Base-by-base conservation (phyloP, 306 rosid species). In the Herpetospermum pedunculosum region DNA sequence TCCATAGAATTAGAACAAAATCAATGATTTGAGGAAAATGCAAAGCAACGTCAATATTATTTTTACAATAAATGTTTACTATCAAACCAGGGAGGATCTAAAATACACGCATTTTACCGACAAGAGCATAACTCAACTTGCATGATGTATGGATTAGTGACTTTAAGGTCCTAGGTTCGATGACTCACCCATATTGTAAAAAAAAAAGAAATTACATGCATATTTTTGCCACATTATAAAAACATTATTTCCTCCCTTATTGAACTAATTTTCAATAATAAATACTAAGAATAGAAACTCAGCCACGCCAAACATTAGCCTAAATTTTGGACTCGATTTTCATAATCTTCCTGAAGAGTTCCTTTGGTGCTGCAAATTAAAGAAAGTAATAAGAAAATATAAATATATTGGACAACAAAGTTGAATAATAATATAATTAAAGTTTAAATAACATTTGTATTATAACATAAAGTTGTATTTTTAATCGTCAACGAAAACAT, bases 351-450 rank as follows among this genome's bases (percentile, higher is more conserved):
- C 85, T 79, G 14, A 88, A 84, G 73, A 85, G 76, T 58, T 85
- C 84, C 84, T 86, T 89, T 23, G 89, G 87, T 16, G 94, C 91
- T 89, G 89, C 75, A 73, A 60, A 30, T 52, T 9, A 30, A 57
- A n/a, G n/a, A n/a, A n/a, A 59, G 5, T 23, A 43, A 35, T 4
- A 40, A 40, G 11, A 11, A 13, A 19, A 65, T 65, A 5, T n/a
- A 21, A 26, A 23, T 4, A 38, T 19, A 65, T 65, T 65, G 32
- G 10, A 13, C 0, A 65, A 40, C 29, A n/a, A 35, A 64, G 3
- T 49, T 19, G 13, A 65, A 52, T 18, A 3, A 54, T 29, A 21
- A 48, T n/a, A 30, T 13, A 43, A 43, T 13, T 44, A 13, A 44
- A n/a, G 63, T 46, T 9, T 2, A 4, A 34, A n/a, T n/a, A n/a